phyloP scores from a whole-genome alignment of 2,329 filamentous ascomycete genomes.

The Byssoonygena ceratinophila region DNA sequence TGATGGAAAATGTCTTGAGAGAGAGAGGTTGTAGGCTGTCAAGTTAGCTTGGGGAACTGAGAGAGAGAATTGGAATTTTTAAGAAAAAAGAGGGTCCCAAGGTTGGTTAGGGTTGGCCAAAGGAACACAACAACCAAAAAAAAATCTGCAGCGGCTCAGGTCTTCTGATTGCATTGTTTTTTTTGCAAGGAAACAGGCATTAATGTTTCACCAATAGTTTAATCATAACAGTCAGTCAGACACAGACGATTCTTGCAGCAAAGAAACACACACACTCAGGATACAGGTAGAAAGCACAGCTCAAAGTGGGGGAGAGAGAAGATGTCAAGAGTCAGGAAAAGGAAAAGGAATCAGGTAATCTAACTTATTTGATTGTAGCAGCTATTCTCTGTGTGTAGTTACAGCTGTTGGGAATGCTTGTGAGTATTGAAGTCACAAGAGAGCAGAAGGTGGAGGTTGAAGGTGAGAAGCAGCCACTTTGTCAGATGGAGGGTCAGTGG shows the following conservation, averaged over 20 bases:
- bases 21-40: constrained; percentile 1
- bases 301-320: not conserved
- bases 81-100: constrained; percentile 5
- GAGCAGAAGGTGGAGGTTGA: not conserved
- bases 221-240: too few relatives aligned
- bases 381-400: not conserved
- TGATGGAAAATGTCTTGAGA: constrained; percentile 2
- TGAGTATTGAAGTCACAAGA: constrained; percentile 6
- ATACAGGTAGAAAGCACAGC: not conserved
- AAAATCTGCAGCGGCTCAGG: not conserved
- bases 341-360: constrained; percentile 5
- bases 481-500: constrained; percentile 8
- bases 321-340: not conserved
- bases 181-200: not conserved
- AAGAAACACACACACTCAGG: not conserved
- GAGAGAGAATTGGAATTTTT: constrained; percentile 5
- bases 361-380: constrained; percentile 1
- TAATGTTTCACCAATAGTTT: constrained; percentile 8
- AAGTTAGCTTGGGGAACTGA: constrained; percentile 5
- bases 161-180: not conserved
- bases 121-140: not conserved
- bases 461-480: not conserved
- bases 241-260: not conserved
- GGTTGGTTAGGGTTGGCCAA: not conserved
- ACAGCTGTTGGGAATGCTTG: not conserved